Conservation (phyloP, 306 rosid species). For the Pyrus pyrifolia region DNA sequence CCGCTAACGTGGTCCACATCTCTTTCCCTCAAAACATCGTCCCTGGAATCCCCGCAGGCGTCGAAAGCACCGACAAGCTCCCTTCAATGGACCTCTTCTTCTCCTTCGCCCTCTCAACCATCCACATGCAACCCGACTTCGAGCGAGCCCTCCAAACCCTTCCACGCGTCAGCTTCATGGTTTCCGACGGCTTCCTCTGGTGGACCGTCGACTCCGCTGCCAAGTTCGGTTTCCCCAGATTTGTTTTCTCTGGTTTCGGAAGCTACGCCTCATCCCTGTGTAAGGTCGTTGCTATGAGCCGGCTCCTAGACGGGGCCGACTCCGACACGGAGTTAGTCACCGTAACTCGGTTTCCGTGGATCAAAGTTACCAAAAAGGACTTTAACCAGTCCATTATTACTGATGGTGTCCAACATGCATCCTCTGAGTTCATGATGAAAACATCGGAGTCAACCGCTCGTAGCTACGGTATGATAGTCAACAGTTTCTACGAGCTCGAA, state of each 20-base stretch:
- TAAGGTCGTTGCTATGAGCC: background rate
- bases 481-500: constrained; percentile 43
- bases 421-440: background rate
- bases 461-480: constrained; percentile 29
- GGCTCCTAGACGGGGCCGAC: background rate
- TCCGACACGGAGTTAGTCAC: background rate
- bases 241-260: constrained; percentile 23
- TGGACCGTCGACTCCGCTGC: constrained; percentile 42
- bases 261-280: background rate
- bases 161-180: constrained; percentile 26
- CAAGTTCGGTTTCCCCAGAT: constrained; percentile 23
- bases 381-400: background rate
- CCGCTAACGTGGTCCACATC: constrained; percentile 25
- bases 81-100: constrained; percentile 17
- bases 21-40: constrained; percentile 16
- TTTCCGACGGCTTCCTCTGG: constrained; percentile 47
- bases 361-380: constrained; percentile 21
- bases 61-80: constrained; percentile 21
- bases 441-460: accelerated
- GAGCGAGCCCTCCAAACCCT: constrained; percentile 21
- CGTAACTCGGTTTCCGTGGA: constrained; percentile 29
- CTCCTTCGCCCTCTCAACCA: constrained; percentile 22
- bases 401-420: background rate
- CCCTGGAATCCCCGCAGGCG: constrained; percentile 28
- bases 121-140: constrained; percentile 27